Evolutionary conservation across 805 yeast genomes (phyloP), one percentile per base, ranked within the genome.

Genomic region (Yamadazyma takamatsuzukensis): DNA sequence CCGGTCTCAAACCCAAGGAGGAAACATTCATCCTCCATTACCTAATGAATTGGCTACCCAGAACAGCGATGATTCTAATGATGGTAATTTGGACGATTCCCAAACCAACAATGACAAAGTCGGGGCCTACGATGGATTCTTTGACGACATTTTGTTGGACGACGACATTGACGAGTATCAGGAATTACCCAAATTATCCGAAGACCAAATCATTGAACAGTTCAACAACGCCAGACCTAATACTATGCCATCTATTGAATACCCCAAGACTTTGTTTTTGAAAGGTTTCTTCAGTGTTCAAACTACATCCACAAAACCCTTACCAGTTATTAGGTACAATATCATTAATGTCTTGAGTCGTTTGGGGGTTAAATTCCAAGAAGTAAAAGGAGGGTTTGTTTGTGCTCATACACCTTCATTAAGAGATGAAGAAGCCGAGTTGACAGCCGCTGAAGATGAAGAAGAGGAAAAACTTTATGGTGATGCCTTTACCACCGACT

Each of bases 261-360:
- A 79, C 53, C 95, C 96, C 39, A 83, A 83, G 61, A 89, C 95
- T 2, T 72, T 89, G 44, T 88, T 87, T 65, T 70, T 89, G 55
- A 86, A 88, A 54, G 97, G 97, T 1, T 89, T 90, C 52, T 89
- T 89, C 61, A 80, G 90, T 39, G 97, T 89, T 30, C 96, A 89
- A 61, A 85, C 95, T 1, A 89, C 97, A 0, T 87, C 96, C 2
- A 85, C 96, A 4, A 87, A 87, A 49, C 93, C 96, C 13, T 68
- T 90, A 35, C 89, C 95, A 9, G 83, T 85, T 41, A 88, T 89
- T 36, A 75, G 97, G 34, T 79, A 83, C 51, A 89, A 84, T 53
- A 79, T 89, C 25, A 83, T 89, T 18, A 72, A 78, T 14, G 90
- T 83, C 1, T 70, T 89, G 53, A 78, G 78, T 13, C 77, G 77